Base-by-base conservation (phyloP, 345 rosid species). In the Linum usitatissimum region DNA sequence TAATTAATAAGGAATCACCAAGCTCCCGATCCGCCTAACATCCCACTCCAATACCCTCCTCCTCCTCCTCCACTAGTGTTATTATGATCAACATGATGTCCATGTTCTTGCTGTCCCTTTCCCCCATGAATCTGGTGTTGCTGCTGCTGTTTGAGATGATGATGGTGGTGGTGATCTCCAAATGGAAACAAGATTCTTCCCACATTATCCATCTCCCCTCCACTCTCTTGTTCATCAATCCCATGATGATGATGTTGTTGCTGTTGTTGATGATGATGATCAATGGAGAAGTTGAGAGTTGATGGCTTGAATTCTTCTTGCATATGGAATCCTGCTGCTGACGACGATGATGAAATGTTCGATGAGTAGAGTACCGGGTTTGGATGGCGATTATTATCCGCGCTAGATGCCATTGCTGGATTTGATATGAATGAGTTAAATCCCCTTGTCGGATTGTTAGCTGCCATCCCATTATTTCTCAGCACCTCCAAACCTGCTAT, bases 31-130 rank as follows among this genome's bases (percentile, higher is more conserved):
- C 28, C 28, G 28, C 87, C 91, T 71, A 92, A 74, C 88, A 87
- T 85, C 62, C 96, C 96, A 75, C 85, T 83, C 98, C 98, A 92
- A 69, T 83, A 92, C 13, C 91, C 98, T 57, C 78, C 62, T 28
- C 91, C 75, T 75, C 75, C 59, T 74, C 88, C 28, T 23, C 28
- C 60, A 23, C 28, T 7, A 40, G 2, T 12, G 1, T 40, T 40
- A 40, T 12, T 12, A 40, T 40, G 10, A 40, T 12, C 48, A 40
- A 6, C 13, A 40, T 63, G 28, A 23, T 23, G 28, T 23, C 28
- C 28, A 23, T 23, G 28, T 23, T 23, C 28, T 23, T 23, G 28
- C 28, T 23, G 28, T 23, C 28, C 75, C 79, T 68, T 74, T 81
- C n/a, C 48, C 8, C 83, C 73, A 62, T 59, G 67, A 30, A 73